Base-by-base conservation (phyloP, 768 basidiomycete genomes). In the Infundibulicybe gibba region DNA sequence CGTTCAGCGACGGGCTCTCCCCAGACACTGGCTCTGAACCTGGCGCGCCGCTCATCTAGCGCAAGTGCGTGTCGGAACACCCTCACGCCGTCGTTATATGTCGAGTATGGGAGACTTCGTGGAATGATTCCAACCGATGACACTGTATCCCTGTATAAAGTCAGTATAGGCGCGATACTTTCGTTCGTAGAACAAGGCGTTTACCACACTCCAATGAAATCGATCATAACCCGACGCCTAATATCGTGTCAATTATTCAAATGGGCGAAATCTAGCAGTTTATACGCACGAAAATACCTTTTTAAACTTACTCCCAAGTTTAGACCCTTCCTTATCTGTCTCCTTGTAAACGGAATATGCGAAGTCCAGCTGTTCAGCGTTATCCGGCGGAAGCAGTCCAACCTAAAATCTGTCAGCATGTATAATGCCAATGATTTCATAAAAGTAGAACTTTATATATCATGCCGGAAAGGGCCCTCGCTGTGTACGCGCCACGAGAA, bases 401-500 rank as follows among this genome's bases (percentile, higher is more conserved):
- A 66, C 58, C 50, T 55, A 19, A 15, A 13, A 15, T 25, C 25
- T 25, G 25, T 25, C 25, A n/a, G n/a, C n/a, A n/a, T n/a, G n/a
- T n/a, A n/a, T n/a, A n/a, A n/a, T n/a, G n/a, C n/a, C n/a, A n/a
- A n/a, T n/a, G n/a, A n/a, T n/a, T n/a, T n/a, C n/a, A n/a, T n/a
- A n/a, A n/a, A n/a, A n/a, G n/a, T n/a, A n/a, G n/a, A n/a, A 63
- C 60, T 40, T 63, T 59, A 48, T 65, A 52, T 0, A 66, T 46
- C 66, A 68, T 66, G 6, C 62, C 66, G 2, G 63, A 62, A 14
- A 63, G 55, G 13, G 62, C 62, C 20, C 69, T 53, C 3, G 66
- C 65, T 2, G 64, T 63, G 53, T 65, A 67, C n/a, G 64, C 63
- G 11, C 70, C 69, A 38, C 70, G 51, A 12, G 67, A 68, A 48